A percentile compares a stretch with the other conserved stretches of the same genome.
These are phyloP conservation scores for Cicer bijugum DNA, from an alignment of 306 rosid genomes.

Conservation along the genomic window DNA sequence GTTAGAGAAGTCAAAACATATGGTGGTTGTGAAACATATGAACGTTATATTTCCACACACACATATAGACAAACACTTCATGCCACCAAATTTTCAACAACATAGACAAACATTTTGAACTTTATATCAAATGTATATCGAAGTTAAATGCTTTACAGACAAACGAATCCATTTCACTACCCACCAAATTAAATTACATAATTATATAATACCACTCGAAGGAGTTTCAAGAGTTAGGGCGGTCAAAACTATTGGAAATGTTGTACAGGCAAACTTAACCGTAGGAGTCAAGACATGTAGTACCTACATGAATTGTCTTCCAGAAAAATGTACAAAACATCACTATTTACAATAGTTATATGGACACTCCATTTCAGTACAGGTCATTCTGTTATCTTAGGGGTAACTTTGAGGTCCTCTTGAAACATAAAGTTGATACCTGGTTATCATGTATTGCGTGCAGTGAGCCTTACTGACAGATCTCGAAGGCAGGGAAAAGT, in stretches of 20 bases:
- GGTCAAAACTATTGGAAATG: background rate
- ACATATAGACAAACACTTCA: background rate
- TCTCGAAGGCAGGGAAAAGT: conserved; percentile 14
- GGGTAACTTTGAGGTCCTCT: conserved; percentile 11
- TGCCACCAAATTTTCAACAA: background rate
- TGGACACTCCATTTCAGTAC: conserved; percentile 9
- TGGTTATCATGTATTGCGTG: background rate
- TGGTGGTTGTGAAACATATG: no score
- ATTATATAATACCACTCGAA: background rate
- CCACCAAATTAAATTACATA: no score
- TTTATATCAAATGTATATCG: background rate
- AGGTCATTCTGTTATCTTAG: background rate
- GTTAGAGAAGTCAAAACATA: no score
- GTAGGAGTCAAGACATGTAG: no score
- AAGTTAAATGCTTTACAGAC: background rate
- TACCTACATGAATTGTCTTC: no score
- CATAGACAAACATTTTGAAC: no score
- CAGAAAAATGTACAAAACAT: conserved; percentile 1
- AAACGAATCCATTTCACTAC: no score
- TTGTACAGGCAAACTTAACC: no score
- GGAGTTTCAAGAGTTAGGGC: background rate
- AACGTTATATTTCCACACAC: no score
- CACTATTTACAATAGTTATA: background rate
- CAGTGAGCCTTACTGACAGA: background rate
- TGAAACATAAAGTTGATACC: background rate